Percentiles rank a stretch among this genome's conserved stretches.
Conservation (phyloP, 805 yeast species). For the Cyberlindnera maritima region DNA sequence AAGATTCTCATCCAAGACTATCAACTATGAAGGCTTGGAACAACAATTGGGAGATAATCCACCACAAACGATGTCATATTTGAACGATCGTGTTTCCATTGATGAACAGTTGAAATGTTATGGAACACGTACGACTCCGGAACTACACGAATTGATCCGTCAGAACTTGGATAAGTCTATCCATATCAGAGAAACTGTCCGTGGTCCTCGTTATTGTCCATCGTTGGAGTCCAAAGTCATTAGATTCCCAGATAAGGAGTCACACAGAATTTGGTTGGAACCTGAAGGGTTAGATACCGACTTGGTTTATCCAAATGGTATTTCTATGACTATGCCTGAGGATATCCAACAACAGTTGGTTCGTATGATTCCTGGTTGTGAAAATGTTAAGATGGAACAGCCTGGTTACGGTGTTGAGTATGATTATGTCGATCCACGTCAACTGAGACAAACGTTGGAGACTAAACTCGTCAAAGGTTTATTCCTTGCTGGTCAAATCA, state of each 20-base stretch:
- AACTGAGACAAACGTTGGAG: conserved; percentile 71
- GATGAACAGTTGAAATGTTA: conserved; percentile 65
- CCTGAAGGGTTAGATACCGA: conserved; percentile 91
- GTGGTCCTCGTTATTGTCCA: conserved; percentile 97
- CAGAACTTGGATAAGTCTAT: conserved; percentile 76
- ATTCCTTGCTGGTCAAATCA: conserved; percentile 93
- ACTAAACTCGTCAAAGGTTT: conserved; percentile 77
- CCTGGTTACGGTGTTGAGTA: conserved; percentile 99
- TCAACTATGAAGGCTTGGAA: conserved; percentile 61
- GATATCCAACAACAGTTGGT: conserved; percentile 81
- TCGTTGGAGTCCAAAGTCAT: conserved; percentile 88
- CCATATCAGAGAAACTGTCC: conserved; percentile 90
- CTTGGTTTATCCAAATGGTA: conserved; percentile 94
- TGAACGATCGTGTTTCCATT: conserved; percentile 68
- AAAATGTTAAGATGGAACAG: conserved; percentile 81
- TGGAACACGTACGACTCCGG: conserved; percentile 74
- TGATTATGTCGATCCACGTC: conserved; percentile 94
- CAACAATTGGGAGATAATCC: conserved; percentile 79
- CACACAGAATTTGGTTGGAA: conserved; percentile 90
- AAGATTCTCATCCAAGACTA: conserved; percentile 67
- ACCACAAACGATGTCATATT: conserved; percentile 86
- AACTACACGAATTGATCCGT: conserved; percentile 66
- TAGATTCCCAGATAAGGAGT: conserved; percentile 69
- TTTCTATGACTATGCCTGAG: conserved; percentile 93
- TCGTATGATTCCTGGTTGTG: conserved; percentile 81